These are phyloP conservation scores for Ganoderma sinense DNA, from an alignment of 1,284 basidiomycete species.

Conservation along the genomic window DNA sequence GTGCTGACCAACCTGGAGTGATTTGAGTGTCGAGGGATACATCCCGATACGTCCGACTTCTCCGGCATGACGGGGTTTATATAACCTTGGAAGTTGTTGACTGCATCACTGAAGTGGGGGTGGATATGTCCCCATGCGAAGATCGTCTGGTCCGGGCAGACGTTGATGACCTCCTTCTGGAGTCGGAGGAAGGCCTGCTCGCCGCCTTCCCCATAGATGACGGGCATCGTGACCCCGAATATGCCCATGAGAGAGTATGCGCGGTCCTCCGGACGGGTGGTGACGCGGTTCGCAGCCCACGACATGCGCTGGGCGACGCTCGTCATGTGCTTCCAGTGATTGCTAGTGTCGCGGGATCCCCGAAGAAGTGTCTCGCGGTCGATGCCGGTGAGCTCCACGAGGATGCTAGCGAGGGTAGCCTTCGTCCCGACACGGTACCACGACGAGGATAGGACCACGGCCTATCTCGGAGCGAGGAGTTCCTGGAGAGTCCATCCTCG, in stretches of 20 bases:
- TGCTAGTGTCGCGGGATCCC: too few species aligned
- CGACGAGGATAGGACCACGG: background rate
- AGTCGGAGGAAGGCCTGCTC: background rate
- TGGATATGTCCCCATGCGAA: background rate
- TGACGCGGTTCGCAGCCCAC: too few species aligned
- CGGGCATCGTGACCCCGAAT: background rate
- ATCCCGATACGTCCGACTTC: background rate
- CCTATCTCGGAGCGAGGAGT: background rate
- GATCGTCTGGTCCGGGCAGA: background rate
- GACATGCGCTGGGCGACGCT: too few species aligned
- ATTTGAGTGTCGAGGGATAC: background rate
- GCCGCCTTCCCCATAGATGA: background rate
- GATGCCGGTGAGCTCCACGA: too few species aligned
- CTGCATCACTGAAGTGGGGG: too few species aligned
- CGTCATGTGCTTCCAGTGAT: too few species aligned
- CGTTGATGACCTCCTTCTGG: background rate
- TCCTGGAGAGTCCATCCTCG: background rate
- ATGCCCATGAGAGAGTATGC: constrained; percentile 1
- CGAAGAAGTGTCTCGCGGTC: too few species aligned
- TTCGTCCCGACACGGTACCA: too few species aligned
- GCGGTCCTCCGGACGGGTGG: background rate
- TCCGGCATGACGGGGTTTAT: background rate
- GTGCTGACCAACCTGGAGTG: too few species aligned
- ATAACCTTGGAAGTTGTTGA: too few species aligned
- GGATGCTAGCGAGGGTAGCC: too few species aligned